phyloP scores from a whole-genome alignment of 352 stramenopile species.

The Phytophthora agathidicida region DNA sequence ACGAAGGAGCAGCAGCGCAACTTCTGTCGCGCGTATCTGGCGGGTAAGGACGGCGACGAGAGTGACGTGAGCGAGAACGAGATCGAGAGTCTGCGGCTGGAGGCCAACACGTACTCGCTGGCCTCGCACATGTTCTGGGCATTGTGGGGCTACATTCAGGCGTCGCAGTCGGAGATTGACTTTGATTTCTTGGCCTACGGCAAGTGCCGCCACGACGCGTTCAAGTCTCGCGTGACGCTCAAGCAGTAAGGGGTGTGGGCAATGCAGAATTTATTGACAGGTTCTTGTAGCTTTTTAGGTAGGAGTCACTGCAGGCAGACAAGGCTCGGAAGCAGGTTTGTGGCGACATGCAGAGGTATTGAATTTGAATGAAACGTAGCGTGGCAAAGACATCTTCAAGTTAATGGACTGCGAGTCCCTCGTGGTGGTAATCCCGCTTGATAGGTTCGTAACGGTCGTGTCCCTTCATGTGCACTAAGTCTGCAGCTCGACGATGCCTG shows the following conservation, averaged over 20 bases:
- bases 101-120: constrained; percentile 87
- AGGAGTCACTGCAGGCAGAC: constrained; percentile 8
- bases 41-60: constrained; percentile 47
- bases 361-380: constrained; percentile 26
- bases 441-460: constrained; percentile 22
- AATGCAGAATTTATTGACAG: constrained; percentile 23
- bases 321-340: constrained; percentile 6
- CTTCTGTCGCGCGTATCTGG: constrained; percentile 78
- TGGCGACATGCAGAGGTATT: constrained; percentile 20
- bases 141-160: constrained; percentile 92
- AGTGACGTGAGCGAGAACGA: constrained; percentile 51
- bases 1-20: constrained; percentile 62
- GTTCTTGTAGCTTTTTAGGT: constrained; percentile 44
- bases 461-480: constrained; percentile 16
- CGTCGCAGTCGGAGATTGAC: constrained; percentile 88
- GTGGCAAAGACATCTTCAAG: constrained; percentile 9
- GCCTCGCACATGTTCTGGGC: constrained; percentile 91
- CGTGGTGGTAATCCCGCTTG: not conserved
- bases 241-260: constrained; percentile 37
- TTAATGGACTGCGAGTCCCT: too few species aligned
- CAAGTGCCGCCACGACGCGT: constrained; percentile 72
- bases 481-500: constrained; percentile 11
- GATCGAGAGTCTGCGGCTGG: constrained; percentile 61
- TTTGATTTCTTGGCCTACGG: constrained; percentile 93
- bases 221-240: constrained; percentile 64